Conservation (phyloP, 208 protist species). For the Balamuthia mandrillaris region DNA sequence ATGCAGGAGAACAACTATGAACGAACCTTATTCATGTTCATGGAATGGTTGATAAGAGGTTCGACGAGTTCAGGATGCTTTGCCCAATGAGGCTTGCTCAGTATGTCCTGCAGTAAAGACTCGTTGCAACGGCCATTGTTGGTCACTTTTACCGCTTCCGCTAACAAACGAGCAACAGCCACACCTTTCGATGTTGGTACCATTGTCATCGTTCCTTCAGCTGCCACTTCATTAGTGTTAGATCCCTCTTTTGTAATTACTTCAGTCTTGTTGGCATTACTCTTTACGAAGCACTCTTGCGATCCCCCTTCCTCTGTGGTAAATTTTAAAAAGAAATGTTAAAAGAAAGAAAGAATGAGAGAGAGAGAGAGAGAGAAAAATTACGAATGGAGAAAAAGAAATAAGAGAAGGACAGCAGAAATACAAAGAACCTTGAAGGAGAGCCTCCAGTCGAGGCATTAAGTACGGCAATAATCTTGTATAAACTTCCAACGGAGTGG, state of each 20-base stretch:
- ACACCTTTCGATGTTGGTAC: too few species aligned
- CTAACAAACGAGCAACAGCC: not conserved
- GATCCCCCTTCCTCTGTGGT: not conserved
- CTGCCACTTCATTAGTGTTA: not conserved
- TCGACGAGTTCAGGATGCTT: not conserved
- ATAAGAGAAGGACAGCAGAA: too few species aligned
- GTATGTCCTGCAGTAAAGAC: constrained; percentile 7
- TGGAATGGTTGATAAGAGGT: constrained; percentile 5
- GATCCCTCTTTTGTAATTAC: not conserved
- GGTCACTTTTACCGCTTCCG: not conserved
- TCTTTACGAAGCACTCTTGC: not conserved
- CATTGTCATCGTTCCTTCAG: constrained; percentile 30
- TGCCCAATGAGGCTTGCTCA: not conserved
- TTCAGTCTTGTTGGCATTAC: not conserved
- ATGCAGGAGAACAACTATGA: not conserved
- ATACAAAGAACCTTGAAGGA: too few species aligned
- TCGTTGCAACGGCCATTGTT: not conserved
- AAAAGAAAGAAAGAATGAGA: too few species aligned
- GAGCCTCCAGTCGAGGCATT: too few species aligned
- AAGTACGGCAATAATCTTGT: too few species aligned
- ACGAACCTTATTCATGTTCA: not conserved
- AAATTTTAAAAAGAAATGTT: not conserved
- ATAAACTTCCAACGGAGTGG: too few species aligned
- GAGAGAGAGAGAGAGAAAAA: too few species aligned
- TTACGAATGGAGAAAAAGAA: too few species aligned